Base-by-base conservation (phyloP, 495 filamentous ascomycete genomes). In the Glarea lozoyensis region DNA sequence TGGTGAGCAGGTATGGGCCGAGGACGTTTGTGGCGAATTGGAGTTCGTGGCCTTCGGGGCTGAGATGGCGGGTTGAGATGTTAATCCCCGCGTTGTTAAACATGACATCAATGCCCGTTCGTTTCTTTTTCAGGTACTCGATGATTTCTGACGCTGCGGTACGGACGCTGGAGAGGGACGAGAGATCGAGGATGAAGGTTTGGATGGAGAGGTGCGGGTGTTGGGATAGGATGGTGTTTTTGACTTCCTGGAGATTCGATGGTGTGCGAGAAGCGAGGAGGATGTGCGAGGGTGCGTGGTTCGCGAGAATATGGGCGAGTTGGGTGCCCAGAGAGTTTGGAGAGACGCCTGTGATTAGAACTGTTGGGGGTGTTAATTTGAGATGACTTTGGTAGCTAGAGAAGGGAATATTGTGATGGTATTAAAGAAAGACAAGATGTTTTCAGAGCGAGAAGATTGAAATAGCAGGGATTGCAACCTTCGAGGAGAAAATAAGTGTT, bases 21-120 rank as follows among this genome's bases (percentile, higher is more conserved):
- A 78, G 59, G 48, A 78, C 69, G 55, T 76, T 79, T 20, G 72
- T 68, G 10, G 66, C 78, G 11, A 84, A 64, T 48, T 82, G 78
- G 31, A 67, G 59, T 52, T 84, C 80, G 32, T 71, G 58, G 7
- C 69, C 67, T 1, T 48, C 52, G 19, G 20, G 5, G 6, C 35
- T 48, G 12, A 41, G 18, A n/a, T 22, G 4, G 21, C 35, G 7
- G 1, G 30, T n/a, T 1, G 10, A 25, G 22, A 43, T 30, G 40
- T 61, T 60, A 25, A 59, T 48, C 1, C 50, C 58, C 10, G 58
- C 60, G 46, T 59, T 59, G 29, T 60, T 57, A 24, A 70, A 55
- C 25, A 55, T n/a, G 2, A 58, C 32, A 43, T 69, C 57, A 41
- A 68, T 52, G 34, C 43, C 57, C 23, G 13, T 5, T 1, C 20